These are phyloP conservation scores for Xylaria grammica DNA, from an alignment of 495 filamentous ascomycete genomes.

Conservation along the genomic window DNA sequence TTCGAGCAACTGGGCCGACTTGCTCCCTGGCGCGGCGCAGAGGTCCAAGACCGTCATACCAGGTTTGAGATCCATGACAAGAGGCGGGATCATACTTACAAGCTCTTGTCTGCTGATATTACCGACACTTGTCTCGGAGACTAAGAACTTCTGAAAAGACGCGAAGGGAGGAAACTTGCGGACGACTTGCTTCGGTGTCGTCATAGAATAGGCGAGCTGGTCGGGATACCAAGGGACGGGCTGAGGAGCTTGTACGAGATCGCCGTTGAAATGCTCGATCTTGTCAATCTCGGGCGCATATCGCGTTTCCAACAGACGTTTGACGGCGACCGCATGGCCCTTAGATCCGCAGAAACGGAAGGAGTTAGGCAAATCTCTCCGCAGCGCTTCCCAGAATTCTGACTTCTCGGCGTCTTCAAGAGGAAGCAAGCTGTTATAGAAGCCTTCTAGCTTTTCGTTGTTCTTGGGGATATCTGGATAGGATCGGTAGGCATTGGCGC, in stretches of 20 bases:
- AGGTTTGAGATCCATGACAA: slow-evolving; percentile 87
- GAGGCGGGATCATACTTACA: slow-evolving; percentile 97
- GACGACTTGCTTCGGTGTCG: slow-evolving; percentile 90
- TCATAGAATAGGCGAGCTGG: slow-evolving; percentile 93
- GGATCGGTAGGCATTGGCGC: slow-evolving; percentile 40
- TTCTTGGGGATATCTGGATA: slow-evolving; percentile 67
- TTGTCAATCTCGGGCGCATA: slow-evolving; percentile 88
- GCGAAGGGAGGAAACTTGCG: slow-evolving; percentile 90
- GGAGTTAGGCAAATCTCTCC: slow-evolving; percentile 87
- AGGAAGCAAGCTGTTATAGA: slow-evolving; percentile 78
- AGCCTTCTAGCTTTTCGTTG: slow-evolving; percentile 80
- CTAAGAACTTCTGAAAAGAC: slow-evolving; percentile 96
- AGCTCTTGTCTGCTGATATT: slow-evolving; percentile 97
- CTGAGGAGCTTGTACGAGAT: slow-evolving; percentile 76
- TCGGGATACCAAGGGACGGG: slow-evolving; percentile 92
- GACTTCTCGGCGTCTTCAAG: slow-evolving; percentile 73
- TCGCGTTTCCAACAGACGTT: slow-evolving; percentile 79
- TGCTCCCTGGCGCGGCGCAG: slow-evolving; percentile 96
- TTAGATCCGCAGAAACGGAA: slow-evolving; percentile 95
- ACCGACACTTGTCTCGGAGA: slow-evolving; percentile 93
- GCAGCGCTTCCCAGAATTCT: slow-evolving; percentile 81
- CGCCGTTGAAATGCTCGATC: slow-evolving; percentile 75
- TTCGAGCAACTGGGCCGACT: slow-evolving; percentile 93
- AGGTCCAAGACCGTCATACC: slow-evolving; percentile 93
- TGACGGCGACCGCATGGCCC: slow-evolving; percentile 86